A percentile compares a stretch with the other conserved stretches of the same genome.
phyloP scores from a whole-genome alignment of 192 early-diverging fungal species.

The Backusella sp. region DNA sequence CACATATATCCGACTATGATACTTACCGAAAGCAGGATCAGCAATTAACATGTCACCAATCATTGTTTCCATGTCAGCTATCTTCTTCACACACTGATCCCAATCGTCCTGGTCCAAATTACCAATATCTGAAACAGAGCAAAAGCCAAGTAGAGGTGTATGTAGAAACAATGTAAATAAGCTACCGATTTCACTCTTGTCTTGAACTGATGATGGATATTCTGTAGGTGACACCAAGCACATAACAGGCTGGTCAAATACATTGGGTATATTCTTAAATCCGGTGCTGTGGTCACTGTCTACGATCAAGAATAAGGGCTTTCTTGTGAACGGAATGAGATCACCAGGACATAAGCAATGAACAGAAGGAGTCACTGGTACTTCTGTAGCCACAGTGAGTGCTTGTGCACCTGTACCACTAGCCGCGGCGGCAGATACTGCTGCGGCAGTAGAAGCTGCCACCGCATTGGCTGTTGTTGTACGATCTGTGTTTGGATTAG shows the following conservation, averaged over 20 bases:
- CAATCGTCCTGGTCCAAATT: slow-evolving; percentile 63
- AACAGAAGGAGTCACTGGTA: slow-evolving; percentile 28
- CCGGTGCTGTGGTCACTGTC: slow-evolving; percentile 88
- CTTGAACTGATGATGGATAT: slow-evolving; percentile 81
- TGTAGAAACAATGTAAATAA: slow-evolving; percentile 95
- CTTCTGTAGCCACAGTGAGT: background rate
- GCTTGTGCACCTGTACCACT: background rate
- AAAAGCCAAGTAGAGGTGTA: slow-evolving; percentile 86
- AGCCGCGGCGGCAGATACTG: background rate
- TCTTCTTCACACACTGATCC: slow-evolving; percentile 60
- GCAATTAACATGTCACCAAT: slow-evolving; percentile 54
- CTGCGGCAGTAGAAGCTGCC: background rate
- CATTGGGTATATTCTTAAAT: slow-evolving; percentile 81
- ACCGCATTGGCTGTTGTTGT: slow-evolving; percentile 8
- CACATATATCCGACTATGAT: background rate
- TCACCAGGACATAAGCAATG: slow-evolving; percentile 90
- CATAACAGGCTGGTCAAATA: slow-evolving; percentile 87
- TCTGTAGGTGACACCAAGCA: slow-evolving; percentile 87
- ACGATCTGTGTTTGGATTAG: slow-evolving; percentile 39
- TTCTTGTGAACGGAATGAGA: slow-evolving; percentile 91
- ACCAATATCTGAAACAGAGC: slow-evolving; percentile 71
- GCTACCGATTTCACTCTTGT: slow-evolving; percentile 73
- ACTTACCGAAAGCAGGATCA: slow-evolving; percentile 24
- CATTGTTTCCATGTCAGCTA: slow-evolving; percentile 49
- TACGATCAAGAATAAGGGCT: slow-evolving; percentile 91